Conservation (phyloP, 2,329 filamentous ascomycete species). For the Fusarium tanahbumbuense region DNA sequence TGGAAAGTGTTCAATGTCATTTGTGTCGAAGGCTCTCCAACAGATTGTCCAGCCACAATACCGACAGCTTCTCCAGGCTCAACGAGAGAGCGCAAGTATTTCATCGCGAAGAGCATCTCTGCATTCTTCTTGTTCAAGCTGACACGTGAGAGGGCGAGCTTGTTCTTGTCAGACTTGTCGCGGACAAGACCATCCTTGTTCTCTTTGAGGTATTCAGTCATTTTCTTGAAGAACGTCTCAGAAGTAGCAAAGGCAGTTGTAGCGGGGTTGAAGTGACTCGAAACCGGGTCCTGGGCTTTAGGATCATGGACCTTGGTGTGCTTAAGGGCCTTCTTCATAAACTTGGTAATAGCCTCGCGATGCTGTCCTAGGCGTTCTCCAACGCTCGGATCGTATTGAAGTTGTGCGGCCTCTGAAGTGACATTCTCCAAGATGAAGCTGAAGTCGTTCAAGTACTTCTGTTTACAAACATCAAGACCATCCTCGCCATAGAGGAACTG, state of each 20-base stretch:
- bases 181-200: slow-evolving; percentile 74
- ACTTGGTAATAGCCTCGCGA: slow-evolving; percentile 73
- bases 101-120: slow-evolving; percentile 86
- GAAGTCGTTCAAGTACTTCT: slow-evolving; percentile 91
- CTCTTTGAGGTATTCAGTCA: slow-evolving; percentile 80
- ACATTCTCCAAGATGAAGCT: slow-evolving; percentile 90
- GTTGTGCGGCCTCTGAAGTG: slow-evolving; percentile 79
- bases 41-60: slow-evolving; percentile 94
- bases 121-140: slow-evolving; percentile 76
- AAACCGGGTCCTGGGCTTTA: slow-evolving; percentile 79
- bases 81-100: slow-evolving; percentile 91
- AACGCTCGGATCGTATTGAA: slow-evolving; percentile 71
- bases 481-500: slow-evolving; percentile 98
- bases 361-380: slow-evolving; percentile 61
- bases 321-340: slow-evolving; percentile 85
- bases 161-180: slow-evolving; percentile 56
- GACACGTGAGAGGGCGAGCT: slow-evolving; percentile 50
- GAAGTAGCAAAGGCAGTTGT: slow-evolving; percentile 87
- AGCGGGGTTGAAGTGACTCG: slow-evolving; percentile 78
- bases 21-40: slow-evolving; percentile 97
- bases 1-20: slow-evolving; percentile 99
- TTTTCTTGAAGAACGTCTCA: slow-evolving; percentile 80
- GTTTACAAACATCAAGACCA: slow-evolving; percentile 92
- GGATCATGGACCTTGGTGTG: slow-evolving; percentile 67
- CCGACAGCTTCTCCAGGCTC: slow-evolving; percentile 97